Evolutionary conservation across 352 stramenopile species (phyloP).

Genomic region (Globisporangium perplexum): DNA sequence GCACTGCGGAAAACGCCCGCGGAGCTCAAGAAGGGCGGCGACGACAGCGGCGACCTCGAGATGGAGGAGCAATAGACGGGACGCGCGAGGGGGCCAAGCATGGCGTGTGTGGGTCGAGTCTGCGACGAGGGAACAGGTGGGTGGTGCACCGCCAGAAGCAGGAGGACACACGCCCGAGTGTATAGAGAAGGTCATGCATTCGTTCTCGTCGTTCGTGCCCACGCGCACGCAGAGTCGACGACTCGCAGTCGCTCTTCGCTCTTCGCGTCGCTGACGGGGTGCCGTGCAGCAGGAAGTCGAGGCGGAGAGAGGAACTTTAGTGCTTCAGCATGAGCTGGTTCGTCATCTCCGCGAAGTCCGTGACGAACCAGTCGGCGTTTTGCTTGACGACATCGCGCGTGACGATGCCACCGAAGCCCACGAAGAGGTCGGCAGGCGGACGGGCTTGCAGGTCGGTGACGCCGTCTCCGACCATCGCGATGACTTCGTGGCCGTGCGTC

Average conservation of each 20-base stretch:
- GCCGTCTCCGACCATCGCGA: slow-evolving; percentile 99
- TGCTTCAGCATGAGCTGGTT: slow-evolving; percentile 29
- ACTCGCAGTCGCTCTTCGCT: neutral
- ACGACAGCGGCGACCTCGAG: slow-evolving; percentile 25
- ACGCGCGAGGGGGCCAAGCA: neutral
- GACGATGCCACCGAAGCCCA: slow-evolving; percentile 97
- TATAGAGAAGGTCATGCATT: neutral
- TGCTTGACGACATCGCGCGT: slow-evolving; percentile 90
- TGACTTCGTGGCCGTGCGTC: slow-evolving; percentile 88
- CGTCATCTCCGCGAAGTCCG: slow-evolving; percentile 91
- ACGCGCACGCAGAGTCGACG: neutral
- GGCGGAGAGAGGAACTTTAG: neutral
- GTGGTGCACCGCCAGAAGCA: neutral
- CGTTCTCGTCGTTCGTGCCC: neutral
- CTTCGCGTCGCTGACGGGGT: neutral
- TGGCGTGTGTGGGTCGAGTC: neutral
- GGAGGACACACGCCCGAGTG: neutral
- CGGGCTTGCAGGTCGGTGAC: slow-evolving; percentile 97
- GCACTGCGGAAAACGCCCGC: slow-evolving; percentile 86
- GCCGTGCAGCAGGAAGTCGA: neutral
- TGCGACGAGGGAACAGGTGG: neutral
- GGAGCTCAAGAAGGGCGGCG: slow-evolving; percentile 64
- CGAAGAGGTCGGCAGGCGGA: slow-evolving; percentile 95
- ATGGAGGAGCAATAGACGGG: slow-evolving; percentile 16
- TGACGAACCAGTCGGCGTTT: slow-evolving; percentile 97